Evolutionary conservation across 1,139 yeast species (phyloP), one percentile per base, ranked within the genome.

Genomic region (Pichia sp.): DNA sequence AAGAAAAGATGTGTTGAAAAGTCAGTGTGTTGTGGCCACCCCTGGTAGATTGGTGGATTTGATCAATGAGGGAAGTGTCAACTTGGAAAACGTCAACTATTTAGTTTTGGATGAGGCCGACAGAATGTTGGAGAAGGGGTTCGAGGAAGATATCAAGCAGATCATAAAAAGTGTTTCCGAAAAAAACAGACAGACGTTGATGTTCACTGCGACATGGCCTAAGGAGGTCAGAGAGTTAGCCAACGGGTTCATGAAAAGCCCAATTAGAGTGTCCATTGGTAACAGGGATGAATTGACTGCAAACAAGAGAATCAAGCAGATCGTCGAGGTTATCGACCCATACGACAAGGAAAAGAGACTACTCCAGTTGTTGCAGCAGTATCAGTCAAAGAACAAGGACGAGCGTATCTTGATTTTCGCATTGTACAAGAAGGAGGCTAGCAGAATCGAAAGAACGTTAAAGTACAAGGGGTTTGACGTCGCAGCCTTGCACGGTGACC

Each of bases 21-120:
- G 76, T 15, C 84, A 85, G 64, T 84, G 90, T 58, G 95, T 92
- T 15, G 89, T 95, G 65, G 99, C 98, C 42, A 95, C 99, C 5
- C 99, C 99, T 13, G 99, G 99, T 62, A 84, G 99, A 71, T 77
- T 95, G 65, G 80, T 90, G 59, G 99, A 93, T 75, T 78, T 95
- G 67, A 77, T 93, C 62, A 87, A 92, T 61, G 99, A 93, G 68
- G 96, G 96, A 8, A 80, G 92, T 43, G 84, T 89, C 47, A 82
- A 86, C 63, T 77, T 93, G 60, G 74, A 82, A 36, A 69, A 76
- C 7, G 85, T 92, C 38, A 80, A 86, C 61, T 92, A 88, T 69
- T 77, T 95, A 62, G 95, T 93, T 29, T 77, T 93, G 53, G 99
- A 93, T 71, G 99, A 93, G 74, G 99, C 99, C 43, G 99, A 93